Percentiles rank a stretch among this genome's conserved stretches.
These are phyloP conservation scores for Tricholoma matsutake DNA, from an alignment of 768 basidiomycete genomes.

Conservation along the genomic window DNA sequence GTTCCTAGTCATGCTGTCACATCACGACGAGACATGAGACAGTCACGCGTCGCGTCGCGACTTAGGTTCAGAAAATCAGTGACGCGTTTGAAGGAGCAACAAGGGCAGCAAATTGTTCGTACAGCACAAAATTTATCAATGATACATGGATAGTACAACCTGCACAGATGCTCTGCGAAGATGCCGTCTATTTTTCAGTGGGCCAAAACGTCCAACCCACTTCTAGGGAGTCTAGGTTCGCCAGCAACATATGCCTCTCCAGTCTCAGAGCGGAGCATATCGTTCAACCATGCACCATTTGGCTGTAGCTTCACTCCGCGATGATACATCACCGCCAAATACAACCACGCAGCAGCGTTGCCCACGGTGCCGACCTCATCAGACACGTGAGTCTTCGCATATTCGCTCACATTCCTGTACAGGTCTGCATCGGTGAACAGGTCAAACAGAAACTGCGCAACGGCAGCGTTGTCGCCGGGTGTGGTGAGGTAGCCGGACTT, in stretches of 20 bases:
- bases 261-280: slow-evolving; percentile 73
- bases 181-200: not conserved
- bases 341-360: slow-evolving; percentile 62
- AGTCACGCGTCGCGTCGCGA: not conserved
- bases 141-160: not conserved
- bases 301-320: slow-evolving; percentile 78
- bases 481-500: slow-evolving; percentile 85
- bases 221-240: slow-evolving; percentile 73
- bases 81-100: not conserved
- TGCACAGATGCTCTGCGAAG: not conserved
- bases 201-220: slow-evolving; percentile 35
- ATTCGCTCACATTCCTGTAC: slow-evolving; percentile 60
- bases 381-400: slow-evolving; percentile 72
- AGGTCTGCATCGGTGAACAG: slow-evolving; percentile 73
- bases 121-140: not conserved
- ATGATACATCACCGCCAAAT: slow-evolving; percentile 75
- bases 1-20: slow-evolving; percentile 5
- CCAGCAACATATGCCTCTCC: slow-evolving; percentile 62
- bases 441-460: slow-evolving; percentile 74
- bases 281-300: slow-evolving; percentile 83
- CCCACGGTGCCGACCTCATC: slow-evolving; percentile 86
- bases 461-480: slow-evolving; percentile 69
- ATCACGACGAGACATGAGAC: slow-evolving; percentile 6
- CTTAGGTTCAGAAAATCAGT: not conserved
- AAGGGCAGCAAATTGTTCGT: not conserved